Base-by-base conservation (phyloP, 2,329 filamentous ascomycete genomes). In the Ophiostoma populinum region DNA sequence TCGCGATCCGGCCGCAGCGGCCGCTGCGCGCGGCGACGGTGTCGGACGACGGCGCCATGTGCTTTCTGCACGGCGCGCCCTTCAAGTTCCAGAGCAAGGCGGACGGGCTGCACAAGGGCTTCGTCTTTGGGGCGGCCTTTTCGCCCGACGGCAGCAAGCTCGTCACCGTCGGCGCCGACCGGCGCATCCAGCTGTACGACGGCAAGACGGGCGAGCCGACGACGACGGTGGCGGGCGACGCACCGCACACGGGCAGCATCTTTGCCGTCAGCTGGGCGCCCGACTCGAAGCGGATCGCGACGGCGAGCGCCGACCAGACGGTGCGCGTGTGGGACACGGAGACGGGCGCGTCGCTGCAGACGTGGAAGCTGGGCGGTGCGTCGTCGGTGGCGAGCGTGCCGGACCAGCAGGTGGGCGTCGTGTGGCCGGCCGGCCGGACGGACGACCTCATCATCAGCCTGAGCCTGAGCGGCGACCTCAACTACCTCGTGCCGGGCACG, bases 1-100 rank as follows among this genome's bases (percentile, higher is more conserved):
- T 95, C 21, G 80, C 85, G 22, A 79, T 98, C 52, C 76, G 85
- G 47, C 77, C 86, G 51, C 82, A 92, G 57, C 67, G 90, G 18
- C 90, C 90, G n/a, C 64, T 95, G 40, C 70, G 87, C 41, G 90
- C 90, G 6, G 85, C 82, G 10, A 94, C 90, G 1, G 90, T 80
- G 11, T 82, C 80, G 36, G 87, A 95, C 51, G 90, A 95, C 54
- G 80, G 75, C 50, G 80, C 75, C 51, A 63, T 93, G 55, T 85
- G 87, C 48, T 95, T 95, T 56, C 79, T 92, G 52, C 81, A 94
- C 50, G 87, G 90, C 6, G 80, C 80, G 1, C 90, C 90, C 1
- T 98, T 94, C 66, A 94, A 93, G 54, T 95, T 93, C 63, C 81
- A 85, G 51, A 76, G 67, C n/a, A 87, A 85, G 55, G 65, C 77